A percentile compares a stretch with the other conserved stretches of the same genome.
These are phyloP conservation scores for Penicillium sp. DNA, from an alignment of 2,329 filamentous ascomycete genomes.

Conservation along the genomic window DNA sequence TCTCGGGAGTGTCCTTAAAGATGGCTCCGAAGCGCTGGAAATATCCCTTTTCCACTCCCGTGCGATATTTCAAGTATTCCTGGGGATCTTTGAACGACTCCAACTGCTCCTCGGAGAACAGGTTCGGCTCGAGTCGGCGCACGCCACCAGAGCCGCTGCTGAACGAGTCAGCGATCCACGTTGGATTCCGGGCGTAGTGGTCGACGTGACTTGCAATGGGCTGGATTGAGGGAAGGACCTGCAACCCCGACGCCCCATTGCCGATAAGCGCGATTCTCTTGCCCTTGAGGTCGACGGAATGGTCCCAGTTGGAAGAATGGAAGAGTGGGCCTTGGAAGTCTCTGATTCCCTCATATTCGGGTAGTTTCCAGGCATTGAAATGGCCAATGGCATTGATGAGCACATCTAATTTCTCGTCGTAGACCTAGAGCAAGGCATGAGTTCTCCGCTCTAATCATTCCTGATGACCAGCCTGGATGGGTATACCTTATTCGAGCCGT, in stretches of 20 bases:
- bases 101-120: conserved; percentile 53
- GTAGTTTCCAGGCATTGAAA: conserved; percentile 65
- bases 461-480: not conserved
- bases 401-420: conserved; percentile 56
- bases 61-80: conserved; percentile 60
- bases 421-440: conserved; percentile 30
- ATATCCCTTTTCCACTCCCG: conserved; percentile 58
- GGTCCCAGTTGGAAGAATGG: conserved; percentile 62
- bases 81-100: conserved; percentile 60
- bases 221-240: conserved; percentile 46
- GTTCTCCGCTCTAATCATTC: no score
- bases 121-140: conserved; percentile 56
- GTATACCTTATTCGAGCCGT: conserved; percentile 25
- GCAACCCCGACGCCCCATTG: conserved; percentile 62
- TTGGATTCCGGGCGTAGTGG: conserved; percentile 63
- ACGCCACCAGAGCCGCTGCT: conserved; percentile 48
- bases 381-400: conserved; percentile 62
- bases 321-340: conserved; percentile 56
- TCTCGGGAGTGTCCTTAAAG: conserved; percentile 54
- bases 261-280: conserved; percentile 58
- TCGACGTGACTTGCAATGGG: conserved; percentile 51
- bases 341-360: conserved; percentile 58
- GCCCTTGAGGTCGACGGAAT: conserved; percentile 49
- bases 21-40: conserved; percentile 58
- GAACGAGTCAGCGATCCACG: conserved; percentile 66